These are phyloP conservation scores for Cerioporus squamosus DNA, from an alignment of 1,284 basidiomycete genomes.

Conservation along the genomic window DNA sequence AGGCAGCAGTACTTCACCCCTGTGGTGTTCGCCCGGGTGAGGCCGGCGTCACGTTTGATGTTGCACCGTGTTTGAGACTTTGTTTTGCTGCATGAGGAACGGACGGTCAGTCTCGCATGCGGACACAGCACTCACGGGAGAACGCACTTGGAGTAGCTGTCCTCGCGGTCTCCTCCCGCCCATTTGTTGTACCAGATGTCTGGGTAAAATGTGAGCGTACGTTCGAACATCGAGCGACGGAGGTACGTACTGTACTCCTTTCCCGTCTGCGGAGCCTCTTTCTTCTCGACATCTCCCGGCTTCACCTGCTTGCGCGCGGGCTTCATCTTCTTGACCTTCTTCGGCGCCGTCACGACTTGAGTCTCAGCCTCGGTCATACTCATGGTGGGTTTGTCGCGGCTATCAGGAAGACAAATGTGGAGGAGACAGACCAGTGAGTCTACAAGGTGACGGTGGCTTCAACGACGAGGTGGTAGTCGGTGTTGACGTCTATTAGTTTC, in stretches of 20 bases:
- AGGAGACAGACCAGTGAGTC: background rate
- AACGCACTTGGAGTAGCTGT: constrained; percentile 89
- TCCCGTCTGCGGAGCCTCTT: constrained; percentile 87
- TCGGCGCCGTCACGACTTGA: constrained; percentile 34
- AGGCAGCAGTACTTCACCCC: constrained; percentile 93
- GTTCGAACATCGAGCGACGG: background rate
- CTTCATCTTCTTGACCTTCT: constrained; percentile 62
- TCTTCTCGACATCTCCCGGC: constrained; percentile 87
- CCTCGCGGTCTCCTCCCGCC: constrained; percentile 94
- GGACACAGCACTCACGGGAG: constrained; percentile 1
- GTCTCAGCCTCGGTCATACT: constrained; percentile 31
- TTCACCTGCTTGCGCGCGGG: constrained; percentile 92
- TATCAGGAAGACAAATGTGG: background rate
- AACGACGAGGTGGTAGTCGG: background rate
- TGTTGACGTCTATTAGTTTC: constrained; percentile 23
- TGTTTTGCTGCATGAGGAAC: constrained; percentile 71
- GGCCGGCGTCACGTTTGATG: constrained; percentile 88
- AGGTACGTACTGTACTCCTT: constrained; percentile 88
- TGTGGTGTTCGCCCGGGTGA: constrained; percentile 91
- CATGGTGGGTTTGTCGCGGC: constrained; percentile 13
- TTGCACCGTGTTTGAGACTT: constrained; percentile 92
- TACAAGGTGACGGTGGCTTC: no score
- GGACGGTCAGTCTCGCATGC: background rate
- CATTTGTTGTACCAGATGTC: constrained; percentile 99
- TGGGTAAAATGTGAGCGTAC: constrained; percentile 34